Evolutionary conservation across 352 stramenopile species (phyloP).

Genomic region (Phytopythium aichiense): DNA sequence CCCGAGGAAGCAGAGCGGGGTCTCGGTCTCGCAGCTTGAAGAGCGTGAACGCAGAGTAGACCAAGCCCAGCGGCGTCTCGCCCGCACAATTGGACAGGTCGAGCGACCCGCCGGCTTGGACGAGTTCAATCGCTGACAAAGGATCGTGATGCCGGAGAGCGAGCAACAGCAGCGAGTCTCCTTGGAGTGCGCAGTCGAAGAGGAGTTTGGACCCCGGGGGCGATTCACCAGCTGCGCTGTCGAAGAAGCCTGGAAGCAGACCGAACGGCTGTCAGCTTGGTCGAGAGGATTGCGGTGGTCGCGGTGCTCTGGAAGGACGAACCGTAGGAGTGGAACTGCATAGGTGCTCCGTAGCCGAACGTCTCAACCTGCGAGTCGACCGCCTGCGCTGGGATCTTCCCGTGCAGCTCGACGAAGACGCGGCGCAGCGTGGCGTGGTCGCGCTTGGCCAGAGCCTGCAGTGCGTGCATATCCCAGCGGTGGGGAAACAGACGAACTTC

Average conservation of each 20-base stretch:
- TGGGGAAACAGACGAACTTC: conserved; percentile 29
- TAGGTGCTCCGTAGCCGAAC: conserved; percentile 41
- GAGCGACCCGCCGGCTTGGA: conserved; percentile 29
- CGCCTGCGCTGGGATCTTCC: conserved; percentile 13
- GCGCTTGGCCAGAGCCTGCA: conserved; percentile 34
- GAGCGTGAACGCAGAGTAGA: conserved; percentile 28
- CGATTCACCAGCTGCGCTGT: conserved; percentile 6
- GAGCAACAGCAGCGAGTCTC: conserved; percentile 52
- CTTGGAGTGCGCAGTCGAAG: conserved; percentile 32
- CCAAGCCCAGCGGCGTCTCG: conserved; percentile 30
- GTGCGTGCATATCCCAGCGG: conserved; percentile 57
- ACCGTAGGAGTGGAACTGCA: conserved; percentile 55
- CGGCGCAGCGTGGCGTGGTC: conserved; percentile 29
- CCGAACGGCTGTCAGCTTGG: neutral
- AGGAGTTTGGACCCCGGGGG: conserved; percentile 12
- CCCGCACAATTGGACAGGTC: conserved; percentile 18
- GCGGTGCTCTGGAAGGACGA: neutral
- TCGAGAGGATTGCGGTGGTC: too few relatives aligned
- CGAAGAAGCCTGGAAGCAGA: conserved; percentile 46
- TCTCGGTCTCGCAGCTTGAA: conserved; percentile 19
- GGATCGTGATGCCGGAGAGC: conserved; percentile 42
- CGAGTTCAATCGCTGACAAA: conserved; percentile 22
- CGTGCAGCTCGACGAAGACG: conserved; percentile 32
- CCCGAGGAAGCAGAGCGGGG: conserved; percentile 2
- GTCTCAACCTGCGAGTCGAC: conserved; percentile 33